Conservation (phyloP, 257 asterid genomes). For the Lithospermum erythrorhizon region DNA sequence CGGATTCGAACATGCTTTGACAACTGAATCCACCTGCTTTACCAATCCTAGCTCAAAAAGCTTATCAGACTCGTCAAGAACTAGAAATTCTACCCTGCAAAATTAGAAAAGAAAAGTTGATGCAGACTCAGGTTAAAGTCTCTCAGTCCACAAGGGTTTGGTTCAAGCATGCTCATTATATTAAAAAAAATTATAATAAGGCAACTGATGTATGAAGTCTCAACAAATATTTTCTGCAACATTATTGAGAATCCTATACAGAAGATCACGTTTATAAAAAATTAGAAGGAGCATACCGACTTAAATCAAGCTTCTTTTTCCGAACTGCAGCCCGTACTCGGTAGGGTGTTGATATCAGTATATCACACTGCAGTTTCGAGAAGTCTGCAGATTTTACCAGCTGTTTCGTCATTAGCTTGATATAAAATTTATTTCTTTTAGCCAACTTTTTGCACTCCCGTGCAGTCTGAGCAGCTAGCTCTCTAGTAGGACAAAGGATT, state of each 20-base stretch:
- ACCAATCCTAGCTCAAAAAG: conserved; percentile 86
- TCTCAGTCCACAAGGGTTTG: neutral
- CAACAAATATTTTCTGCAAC: too few relatives aligned
- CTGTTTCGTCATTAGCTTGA: conserved; percentile 85
- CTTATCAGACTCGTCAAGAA: conserved; percentile 89
- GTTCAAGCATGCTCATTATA: neutral
- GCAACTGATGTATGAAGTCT: too few relatives aligned
- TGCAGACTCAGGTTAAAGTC: too few relatives aligned
- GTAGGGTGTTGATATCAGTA: conserved; percentile 82
- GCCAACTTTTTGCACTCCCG: conserved; percentile 84
- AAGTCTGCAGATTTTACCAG: conserved; percentile 72
- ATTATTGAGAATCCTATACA: too few relatives aligned
- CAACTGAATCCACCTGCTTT: conserved; percentile 83
- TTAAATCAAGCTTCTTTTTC: conserved; percentile 79
- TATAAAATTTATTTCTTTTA: conserved; percentile 67
- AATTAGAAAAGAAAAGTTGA: conserved; percentile 1
- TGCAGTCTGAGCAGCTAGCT: conserved; percentile 94
- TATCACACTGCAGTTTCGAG: conserved; percentile 73
- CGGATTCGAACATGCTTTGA: conserved; percentile 94
- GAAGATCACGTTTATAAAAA: neutral
- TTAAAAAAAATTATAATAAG: too few relatives aligned
- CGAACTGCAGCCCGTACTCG: conserved; percentile 61
- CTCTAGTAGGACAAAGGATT: conserved; percentile 89
- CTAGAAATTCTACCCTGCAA: conserved; percentile 79
- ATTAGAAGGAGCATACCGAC: conserved; percentile 50